Evolutionary conservation across 495 filamentous ascomycete species (phyloP).

Genomic region (Neurospora sp.): DNA sequence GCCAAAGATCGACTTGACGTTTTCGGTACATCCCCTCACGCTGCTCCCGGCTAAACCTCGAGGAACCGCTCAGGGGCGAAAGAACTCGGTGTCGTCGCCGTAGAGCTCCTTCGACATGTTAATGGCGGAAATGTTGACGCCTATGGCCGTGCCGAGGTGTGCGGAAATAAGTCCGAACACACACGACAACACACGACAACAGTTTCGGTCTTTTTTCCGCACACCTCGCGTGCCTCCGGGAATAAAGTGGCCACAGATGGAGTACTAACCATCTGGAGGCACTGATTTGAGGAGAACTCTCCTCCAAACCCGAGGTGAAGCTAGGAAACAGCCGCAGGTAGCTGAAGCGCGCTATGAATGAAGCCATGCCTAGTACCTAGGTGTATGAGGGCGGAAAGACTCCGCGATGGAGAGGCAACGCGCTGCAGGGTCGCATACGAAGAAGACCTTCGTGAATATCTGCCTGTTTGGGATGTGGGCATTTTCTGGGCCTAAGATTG

Average conservation of each 20-base stretch:
- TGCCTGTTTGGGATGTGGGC: conserved; percentile 8
- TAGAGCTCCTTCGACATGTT: conserved; percentile 20
- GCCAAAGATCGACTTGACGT: conserved; percentile 19
- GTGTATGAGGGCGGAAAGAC: conserved; percentile 61
- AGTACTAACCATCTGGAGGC: conserved; percentile 31
- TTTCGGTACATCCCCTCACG: conserved; percentile 25
- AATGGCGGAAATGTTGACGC: conserved; percentile 23
- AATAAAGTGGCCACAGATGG: conserved; percentile 33
- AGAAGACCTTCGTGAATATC: conserved; percentile 38
- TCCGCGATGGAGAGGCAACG: conserved; percentile 57
- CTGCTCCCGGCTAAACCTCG: conserved; percentile 18
- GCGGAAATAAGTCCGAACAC: no score
- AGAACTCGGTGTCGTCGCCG: conserved; percentile 32
- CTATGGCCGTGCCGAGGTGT: conserved; percentile 27
- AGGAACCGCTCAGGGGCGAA: conserved; percentile 48
- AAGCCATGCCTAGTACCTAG: conserved; percentile 55
- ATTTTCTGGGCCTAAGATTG: background rate
- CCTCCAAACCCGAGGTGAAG: conserved; percentile 68
- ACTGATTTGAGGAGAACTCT: conserved; percentile 46
- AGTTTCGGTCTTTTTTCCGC: no score
- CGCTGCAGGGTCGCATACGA: conserved; percentile 52
- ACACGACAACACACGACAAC: no score
- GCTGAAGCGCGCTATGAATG: conserved; percentile 59
- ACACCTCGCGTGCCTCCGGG: conserved; percentile 22
- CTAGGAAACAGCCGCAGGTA: conserved; percentile 34